Evolutionary conservation across 768 basidiomycete species (phyloP).

Genomic region (Boletellus sp.): DNA sequence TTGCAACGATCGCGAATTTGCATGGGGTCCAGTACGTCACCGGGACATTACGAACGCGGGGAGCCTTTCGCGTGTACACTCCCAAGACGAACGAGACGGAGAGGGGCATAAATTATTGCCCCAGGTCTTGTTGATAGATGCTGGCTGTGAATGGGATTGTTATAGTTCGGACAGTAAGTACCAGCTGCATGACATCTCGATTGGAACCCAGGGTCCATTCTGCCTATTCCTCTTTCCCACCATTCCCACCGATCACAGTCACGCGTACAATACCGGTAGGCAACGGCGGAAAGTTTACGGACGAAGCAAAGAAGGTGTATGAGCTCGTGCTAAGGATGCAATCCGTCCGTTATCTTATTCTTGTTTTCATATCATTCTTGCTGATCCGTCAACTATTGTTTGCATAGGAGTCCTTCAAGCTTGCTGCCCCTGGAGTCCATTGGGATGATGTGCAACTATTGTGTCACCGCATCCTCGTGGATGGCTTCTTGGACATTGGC

Average conservation of each 20-base stretch:
- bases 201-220: background rate
- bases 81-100: constrained; percentile 2
- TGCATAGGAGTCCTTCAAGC: constrained; percentile 63
- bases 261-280: constrained; percentile 91
- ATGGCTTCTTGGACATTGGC: constrained; percentile 77
- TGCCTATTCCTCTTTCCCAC: background rate
- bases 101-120: constrained; percentile 43
- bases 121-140: constrained; percentile 87
- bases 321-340: constrained; percentile 91
- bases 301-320: constrained; percentile 80
- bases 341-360: constrained; percentile 40
- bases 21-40: constrained; percentile 70
- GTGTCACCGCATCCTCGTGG: constrained; percentile 79
- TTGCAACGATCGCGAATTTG: constrained; percentile 84
- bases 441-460: constrained; percentile 88
- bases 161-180: constrained; percentile 61
- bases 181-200: background rate
- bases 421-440: constrained; percentile 72
- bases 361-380: background rate
- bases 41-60: constrained; percentile 54
- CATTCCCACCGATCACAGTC: constrained; percentile 30
- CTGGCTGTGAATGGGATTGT: constrained; percentile 84
- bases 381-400: background rate
- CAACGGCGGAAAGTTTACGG: constrained; percentile 85
- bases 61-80: constrained; percentile 39